Base-by-base conservation (phyloP, 768 basidiomycete genomes). In the Calvatia gigantea region DNA sequence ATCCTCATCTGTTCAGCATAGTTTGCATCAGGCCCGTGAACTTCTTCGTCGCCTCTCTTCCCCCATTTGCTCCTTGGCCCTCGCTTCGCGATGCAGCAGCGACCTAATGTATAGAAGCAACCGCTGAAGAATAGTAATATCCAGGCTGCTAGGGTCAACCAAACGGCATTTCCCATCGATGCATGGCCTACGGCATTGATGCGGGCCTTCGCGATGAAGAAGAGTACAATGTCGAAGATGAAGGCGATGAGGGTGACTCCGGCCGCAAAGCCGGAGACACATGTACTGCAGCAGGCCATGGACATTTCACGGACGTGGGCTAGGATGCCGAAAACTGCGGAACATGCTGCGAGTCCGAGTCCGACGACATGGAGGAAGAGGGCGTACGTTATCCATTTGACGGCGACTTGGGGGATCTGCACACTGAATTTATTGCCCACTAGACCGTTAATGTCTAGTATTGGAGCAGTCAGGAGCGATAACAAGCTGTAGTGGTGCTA, bases 381-480 rank as follows among this genome's bases (percentile, higher is more conserved):
- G 21, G 85, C 86, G 65, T 96, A 96, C 8, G 97, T 98, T 66
- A 98, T 75, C 92, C 95, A 98, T 75, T 97, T 96, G 58, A 94
- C 89, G 47, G 86, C 80, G 5, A 92, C 82, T 54, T 84, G 75
- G 1, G 94, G 93, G 48, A 98, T 91, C 61, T 91, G 69, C 32
- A 95, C 71, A 25, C 75, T 63, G 2, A 81, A 73, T 3, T 77
- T 70, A 67, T 91, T 79, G 5, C 87, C 91, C 29, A 97, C 83
- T 1, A 98, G 78, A 33, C 75, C 66, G 64, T 94, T 92, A 61
- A 95, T 83, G 63, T 98, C 94, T 95, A 60, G 2, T 33, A 52
- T 47, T 15, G 9, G 9, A 6, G 27, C 44, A 28, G 39, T 49
- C 58, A 53, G 44, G 50, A 51, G 47, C 56, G 56, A 54, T 43